Conservation (phyloP, 2,329 filamentous ascomycete species). For the Diaporthe sp. region DNA sequence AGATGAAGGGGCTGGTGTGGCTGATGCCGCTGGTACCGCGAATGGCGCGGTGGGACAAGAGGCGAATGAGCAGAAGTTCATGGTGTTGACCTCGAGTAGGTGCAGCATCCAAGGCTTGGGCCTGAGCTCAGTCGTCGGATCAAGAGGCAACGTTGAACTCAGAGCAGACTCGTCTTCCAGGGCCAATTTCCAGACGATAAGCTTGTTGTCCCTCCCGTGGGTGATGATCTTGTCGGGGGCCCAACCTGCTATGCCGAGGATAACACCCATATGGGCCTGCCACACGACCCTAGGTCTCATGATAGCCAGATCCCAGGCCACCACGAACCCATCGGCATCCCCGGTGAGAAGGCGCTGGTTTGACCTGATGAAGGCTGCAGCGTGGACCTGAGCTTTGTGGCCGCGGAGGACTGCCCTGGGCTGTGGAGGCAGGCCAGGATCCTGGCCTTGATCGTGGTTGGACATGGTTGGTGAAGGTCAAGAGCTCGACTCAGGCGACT, state of each 20-base stretch:
- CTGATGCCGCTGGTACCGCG: slow-evolving; percentile 27
- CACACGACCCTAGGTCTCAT: slow-evolving; percentile 87
- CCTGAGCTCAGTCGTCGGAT: slow-evolving; percentile 59
- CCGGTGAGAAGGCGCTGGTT: slow-evolving; percentile 86
- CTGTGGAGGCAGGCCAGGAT: slow-evolving; percentile 44
- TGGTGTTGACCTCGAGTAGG: slow-evolving; percentile 85
- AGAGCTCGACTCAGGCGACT: slow-evolving; percentile 14
- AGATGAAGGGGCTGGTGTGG: slow-evolving; percentile 34
- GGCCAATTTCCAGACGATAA: slow-evolving; percentile 84
- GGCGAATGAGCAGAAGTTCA: slow-evolving; percentile 94
- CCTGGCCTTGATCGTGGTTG: slow-evolving; percentile 28
- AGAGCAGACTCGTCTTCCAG: slow-evolving; percentile 70
- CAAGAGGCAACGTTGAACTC: slow-evolving; percentile 77
- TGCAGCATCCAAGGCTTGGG: slow-evolving; percentile 87
- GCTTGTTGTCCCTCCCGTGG: slow-evolving; percentile 91
- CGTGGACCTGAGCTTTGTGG: slow-evolving; percentile 83
- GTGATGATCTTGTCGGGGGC: slow-evolving; percentile 81
- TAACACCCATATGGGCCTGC: slow-evolving; percentile 82
- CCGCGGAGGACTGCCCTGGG: slow-evolving; percentile 81
- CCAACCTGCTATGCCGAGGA: slow-evolving; percentile 81
- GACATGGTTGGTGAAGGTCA: slow-evolving; percentile 38
- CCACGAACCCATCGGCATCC: slow-evolving; percentile 89
- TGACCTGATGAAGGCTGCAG: slow-evolving; percentile 74
- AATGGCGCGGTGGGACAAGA: slow-evolving; percentile 58
- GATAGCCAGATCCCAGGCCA: slow-evolving; percentile 85